Percentiles rank a stretch among this genome's conserved stretches.
phyloP scores from a whole-genome alignment of 805 yeast species.

The Saccharomyces cerevisiae region DNA sequence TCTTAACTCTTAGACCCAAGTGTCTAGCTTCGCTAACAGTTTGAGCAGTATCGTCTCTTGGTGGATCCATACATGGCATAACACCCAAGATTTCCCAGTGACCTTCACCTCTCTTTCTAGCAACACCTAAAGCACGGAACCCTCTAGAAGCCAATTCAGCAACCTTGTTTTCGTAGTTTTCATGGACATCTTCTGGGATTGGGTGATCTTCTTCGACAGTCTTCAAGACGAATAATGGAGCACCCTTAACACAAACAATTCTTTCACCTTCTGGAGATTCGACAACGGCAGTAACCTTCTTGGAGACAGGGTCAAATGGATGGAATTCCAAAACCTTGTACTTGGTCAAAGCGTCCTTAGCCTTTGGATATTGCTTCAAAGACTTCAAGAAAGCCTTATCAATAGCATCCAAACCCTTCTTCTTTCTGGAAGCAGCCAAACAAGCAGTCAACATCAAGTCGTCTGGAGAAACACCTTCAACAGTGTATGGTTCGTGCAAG shows the following conservation, averaged over 20 bases:
- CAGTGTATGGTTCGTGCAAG: conserved; percentile 94
- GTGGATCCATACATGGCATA: conserved; percentile 99
- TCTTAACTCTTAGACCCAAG: conserved; percentile 90
- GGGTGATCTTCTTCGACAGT: conserved; percentile 97
- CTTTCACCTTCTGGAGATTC: conserved; percentile 94
- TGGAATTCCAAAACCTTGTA: conserved; percentile 92
- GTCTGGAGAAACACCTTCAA: conserved; percentile 92
- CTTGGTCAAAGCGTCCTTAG: conserved; percentile 84
- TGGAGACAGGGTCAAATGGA: conserved; percentile 96
- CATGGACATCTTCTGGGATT: conserved; percentile 85
- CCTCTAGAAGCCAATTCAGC: conserved; percentile 98
- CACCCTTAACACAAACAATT: conserved; percentile 95
- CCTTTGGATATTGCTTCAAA: conserved; percentile 79
- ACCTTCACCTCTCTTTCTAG: conserved; percentile 96
- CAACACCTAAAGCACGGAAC: conserved; percentile 97
- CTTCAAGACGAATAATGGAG: conserved; percentile 92
- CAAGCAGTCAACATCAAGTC: conserved; percentile 96
- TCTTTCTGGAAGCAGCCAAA: conserved; percentile 95
- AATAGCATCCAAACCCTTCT: conserved; percentile 96
- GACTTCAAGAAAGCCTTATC: conserved; percentile 95
- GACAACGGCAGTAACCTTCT: conserved; percentile 90
- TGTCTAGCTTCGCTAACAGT: conserved; percentile 86
- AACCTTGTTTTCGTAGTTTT: conserved; percentile 92
- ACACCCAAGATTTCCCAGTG: conserved; percentile 97
- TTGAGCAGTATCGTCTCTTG: conserved; percentile 95